These are phyloP conservation scores for Cryptosporidium baileyi DNA, from an alignment of 169 alveolate species.

Conservation along the genomic window DNA sequence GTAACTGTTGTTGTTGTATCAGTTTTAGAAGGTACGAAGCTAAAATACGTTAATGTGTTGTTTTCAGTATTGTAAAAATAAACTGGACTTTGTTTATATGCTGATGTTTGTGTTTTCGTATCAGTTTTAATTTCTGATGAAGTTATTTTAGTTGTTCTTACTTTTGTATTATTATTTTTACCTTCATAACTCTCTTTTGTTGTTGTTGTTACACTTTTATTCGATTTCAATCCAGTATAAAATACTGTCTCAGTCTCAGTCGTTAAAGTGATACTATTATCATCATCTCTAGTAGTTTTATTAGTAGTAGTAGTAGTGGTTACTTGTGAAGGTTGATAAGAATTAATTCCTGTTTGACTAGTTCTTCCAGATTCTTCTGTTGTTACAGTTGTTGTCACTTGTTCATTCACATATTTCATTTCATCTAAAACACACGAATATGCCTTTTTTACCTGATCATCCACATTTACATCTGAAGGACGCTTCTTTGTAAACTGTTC, in stretches of 20 bases:
- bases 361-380: background rate
- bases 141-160: slow-evolving; percentile 25
- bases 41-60: background rate
- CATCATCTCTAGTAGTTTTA: background rate
- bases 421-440: background rate
- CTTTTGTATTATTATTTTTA: background rate
- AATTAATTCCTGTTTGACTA: too few relatives aligned
- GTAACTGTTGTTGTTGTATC: slow-evolving; percentile 34
- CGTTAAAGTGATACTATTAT: background rate
- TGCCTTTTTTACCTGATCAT: slow-evolving; percentile 53
- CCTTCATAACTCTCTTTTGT: background rate
- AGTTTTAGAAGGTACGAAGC: background rate
- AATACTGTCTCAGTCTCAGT: background rate
- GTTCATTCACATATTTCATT: background rate
- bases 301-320: background rate
- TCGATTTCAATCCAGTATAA: slow-evolving; percentile 21
- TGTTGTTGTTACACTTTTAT: background rate
- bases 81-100: background rate
- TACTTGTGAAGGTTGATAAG: background rate
- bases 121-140: background rate
- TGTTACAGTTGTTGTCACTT: background rate
- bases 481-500: slow-evolving; percentile 43
- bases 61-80: slow-evolving; percentile 7
- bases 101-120: background rate
- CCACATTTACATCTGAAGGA: slow-evolving; percentile 52